Base-by-base conservation (phyloP, 2,329 filamentous ascomycete genomes). In the Xylaria arbuscula region DNA sequence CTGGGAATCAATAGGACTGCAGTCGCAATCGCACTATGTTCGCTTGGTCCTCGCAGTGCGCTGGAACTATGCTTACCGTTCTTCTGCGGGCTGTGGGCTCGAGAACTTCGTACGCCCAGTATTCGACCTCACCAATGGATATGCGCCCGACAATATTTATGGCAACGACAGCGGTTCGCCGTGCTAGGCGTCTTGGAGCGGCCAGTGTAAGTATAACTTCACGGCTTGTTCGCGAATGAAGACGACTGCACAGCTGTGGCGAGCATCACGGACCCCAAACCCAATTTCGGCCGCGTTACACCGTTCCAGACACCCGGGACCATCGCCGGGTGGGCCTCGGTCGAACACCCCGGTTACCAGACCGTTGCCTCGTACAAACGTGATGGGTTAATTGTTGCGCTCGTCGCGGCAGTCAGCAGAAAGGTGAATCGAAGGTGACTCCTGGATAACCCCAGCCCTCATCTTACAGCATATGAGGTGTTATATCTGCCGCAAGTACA, bases 281-380 rank as follows among this genome's bases (percentile, higher is more conserved):
- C 22, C 7, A 56, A 36, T 9, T 60, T 62, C 56, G 68, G 60
- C 48, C 48, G 58, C 36, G 32, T 66, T 17, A 42, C 42, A 8
- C 63, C 51, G 17, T n/a, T 22, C 13, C 51, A 57, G 54, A 45
- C 54, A 11, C 55, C 61, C 24, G 61, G 22, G 6, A 48, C 47
- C 11, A 51, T 70, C 34, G 45, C 62, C 45, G 65, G 56, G 34
- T 72, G 62, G 65, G 63, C 66, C 8, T 70, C 60, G 28, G 55
- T 66, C 19, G 45, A 56, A 32, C 34, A 53, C 22, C 40, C 59
- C 34, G 45, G 47, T 56, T 53, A 54, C 58, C 51, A 70, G 50
- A 62, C 64, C 40, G 53, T 48, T 50, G 24, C 7, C n/a, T 50
- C 51, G 19, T 47, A 60, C 40, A 36, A 42, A 40, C 17, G 22